These are phyloP conservation scores for Elaeis guineensis DNA, from an alignment of 176 grass and related monocot species.

Conservation along the genomic window DNA sequence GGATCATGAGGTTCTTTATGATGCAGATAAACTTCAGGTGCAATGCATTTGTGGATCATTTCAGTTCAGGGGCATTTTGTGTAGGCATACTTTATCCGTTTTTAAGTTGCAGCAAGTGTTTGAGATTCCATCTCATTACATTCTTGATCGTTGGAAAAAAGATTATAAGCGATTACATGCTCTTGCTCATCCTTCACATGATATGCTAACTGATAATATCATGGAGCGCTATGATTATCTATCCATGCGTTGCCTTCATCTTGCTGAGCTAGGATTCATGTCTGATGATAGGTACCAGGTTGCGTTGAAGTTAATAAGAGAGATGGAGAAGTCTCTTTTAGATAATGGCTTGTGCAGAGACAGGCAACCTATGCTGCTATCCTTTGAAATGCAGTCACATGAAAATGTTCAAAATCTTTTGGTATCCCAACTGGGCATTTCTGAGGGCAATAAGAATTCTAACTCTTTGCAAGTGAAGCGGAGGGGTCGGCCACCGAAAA, in stretches of 20 bases:
- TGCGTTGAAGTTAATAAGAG: conserved; percentile 69
- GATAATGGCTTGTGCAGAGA: conserved; percentile 49
- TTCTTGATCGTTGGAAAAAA: conserved; percentile 89
- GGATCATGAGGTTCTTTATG: conserved; percentile 70
- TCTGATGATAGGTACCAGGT: conserved; percentile 85
- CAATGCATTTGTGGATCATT: conserved; percentile 77
- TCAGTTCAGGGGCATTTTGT: conserved; percentile 82
- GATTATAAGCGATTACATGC: conserved; percentile 70
- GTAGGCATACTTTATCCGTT: conserved; percentile 79
- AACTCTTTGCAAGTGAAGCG: conserved; percentile 50
- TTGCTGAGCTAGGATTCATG: conserved; percentile 66
- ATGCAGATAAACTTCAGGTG: conserved; percentile 40
- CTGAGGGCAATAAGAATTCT: conserved; percentile 45
- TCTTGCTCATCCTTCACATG: conserved; percentile 26
- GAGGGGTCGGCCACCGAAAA: conserved; percentile 54
- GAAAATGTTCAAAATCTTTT: conserved; percentile 54
- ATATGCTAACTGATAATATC: conserved; percentile 31
- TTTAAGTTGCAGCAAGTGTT: conserved; percentile 82
- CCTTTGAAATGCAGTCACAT: conserved; percentile 57
- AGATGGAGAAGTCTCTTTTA: conserved; percentile 70
- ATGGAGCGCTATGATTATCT: conserved; percentile 43
- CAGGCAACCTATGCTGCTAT: conserved; percentile 57
- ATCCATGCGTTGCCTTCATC: conserved; percentile 32
- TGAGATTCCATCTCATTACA: conserved; percentile 68
- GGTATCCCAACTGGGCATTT: conserved; percentile 26